These are phyloP conservation scores for Phialemonium atrogriseum DNA, from an alignment of 2,329 filamentous ascomycete genomes.

Conservation along the genomic window DNA sequence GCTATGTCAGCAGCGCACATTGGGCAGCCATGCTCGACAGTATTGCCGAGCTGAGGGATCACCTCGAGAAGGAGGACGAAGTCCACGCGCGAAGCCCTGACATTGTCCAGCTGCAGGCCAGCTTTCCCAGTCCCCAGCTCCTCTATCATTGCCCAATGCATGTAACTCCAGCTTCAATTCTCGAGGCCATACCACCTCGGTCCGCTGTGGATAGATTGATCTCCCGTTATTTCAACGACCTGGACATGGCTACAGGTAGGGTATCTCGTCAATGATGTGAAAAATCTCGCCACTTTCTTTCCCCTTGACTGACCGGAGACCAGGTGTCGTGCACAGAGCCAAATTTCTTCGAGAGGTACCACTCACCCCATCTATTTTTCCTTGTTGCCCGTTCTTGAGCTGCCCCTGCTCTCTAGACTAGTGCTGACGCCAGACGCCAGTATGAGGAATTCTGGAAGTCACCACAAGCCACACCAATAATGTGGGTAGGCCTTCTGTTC, in stretches of 20 bases:
- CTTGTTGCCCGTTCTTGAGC: no score
- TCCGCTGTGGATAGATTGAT: constrained; percentile 23
- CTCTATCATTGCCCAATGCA: constrained; percentile 21
- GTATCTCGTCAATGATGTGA: no score
- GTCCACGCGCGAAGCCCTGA: neutral
- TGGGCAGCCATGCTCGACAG: constrained; percentile 32
- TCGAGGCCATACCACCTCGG: constrained; percentile 23
- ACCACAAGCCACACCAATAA: constrained; percentile 24
- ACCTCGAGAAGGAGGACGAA: constrained; percentile 21
- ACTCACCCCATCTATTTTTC: no score
- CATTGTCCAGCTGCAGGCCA: constrained; percentile 3
- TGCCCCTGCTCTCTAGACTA: no score
- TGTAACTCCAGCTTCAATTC: constrained; percentile 20
- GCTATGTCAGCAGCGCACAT: constrained; percentile 27
- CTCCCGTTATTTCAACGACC: constrained; percentile 25
- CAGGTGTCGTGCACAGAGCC: no score
- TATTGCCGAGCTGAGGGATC: constrained; percentile 29
- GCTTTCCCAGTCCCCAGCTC: constrained; percentile 16
- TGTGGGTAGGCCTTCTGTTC: constrained; percentile 36
- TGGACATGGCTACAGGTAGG: constrained; percentile 20
- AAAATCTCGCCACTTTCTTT: no score
- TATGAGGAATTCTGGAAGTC: constrained; percentile 28
- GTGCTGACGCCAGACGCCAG: no score
- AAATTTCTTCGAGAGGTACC: no score
- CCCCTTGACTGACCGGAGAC: no score